Conservation (phyloP, 257 asterid species). For the Nicotiana undulata region DNA sequence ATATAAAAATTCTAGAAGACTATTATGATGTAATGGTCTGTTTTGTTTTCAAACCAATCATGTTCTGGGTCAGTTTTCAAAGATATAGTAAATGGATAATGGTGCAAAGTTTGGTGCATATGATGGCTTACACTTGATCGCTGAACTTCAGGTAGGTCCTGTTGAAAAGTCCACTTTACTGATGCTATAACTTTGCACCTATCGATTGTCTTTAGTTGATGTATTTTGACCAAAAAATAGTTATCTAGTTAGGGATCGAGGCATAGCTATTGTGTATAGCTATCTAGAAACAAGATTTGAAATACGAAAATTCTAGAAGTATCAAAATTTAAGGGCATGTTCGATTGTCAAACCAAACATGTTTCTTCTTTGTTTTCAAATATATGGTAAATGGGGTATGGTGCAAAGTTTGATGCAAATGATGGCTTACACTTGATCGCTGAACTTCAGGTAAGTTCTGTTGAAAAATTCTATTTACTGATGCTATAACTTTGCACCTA, state of each 20-base stretch:
- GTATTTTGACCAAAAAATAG: no score
- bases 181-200: conserved; percentile 42
- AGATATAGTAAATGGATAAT: background rate
- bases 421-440: conserved; percentile 97
- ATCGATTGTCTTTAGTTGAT: no score
- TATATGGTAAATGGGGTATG: background rate
- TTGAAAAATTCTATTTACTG: conserved; percentile 23
- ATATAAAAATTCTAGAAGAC: background rate
- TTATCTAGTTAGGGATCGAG: background rate
- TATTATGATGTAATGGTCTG: background rate
- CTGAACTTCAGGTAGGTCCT: conserved; percentile 89
- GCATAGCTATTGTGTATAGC: no score
- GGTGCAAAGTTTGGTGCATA: conserved; percentile 51
- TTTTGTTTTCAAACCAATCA: no score
- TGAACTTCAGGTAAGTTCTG: conserved; percentile 90
- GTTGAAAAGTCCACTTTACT: conserved; percentile 47
- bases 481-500: no score
- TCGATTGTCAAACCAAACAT: no score
- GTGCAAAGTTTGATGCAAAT: conserved; percentile 53
- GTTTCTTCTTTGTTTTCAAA: background rate
- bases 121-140: conserved; percentile 96
- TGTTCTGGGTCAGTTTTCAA: no score
- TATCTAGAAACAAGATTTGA: no score
- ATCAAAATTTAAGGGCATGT: no score
- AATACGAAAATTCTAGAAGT: no score